Evolutionary conservation across 2,329 filamentous ascomycete species (phyloP).

Genomic region (Gliomastix tumulicola): DNA sequence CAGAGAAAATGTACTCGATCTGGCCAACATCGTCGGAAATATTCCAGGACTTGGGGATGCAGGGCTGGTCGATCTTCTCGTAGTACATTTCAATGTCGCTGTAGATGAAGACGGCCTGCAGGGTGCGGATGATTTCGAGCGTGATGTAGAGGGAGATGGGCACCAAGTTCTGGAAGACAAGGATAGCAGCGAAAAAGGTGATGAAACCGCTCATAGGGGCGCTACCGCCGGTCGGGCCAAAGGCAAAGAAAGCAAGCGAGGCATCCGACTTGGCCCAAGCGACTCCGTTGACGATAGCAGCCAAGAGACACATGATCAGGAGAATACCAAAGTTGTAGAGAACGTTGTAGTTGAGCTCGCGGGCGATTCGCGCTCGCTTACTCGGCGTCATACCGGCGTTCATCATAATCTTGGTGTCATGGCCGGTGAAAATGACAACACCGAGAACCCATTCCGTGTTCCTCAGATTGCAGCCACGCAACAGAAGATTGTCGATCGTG

Average conservation of each 20-base stretch:
- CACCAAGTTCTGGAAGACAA: slow-evolving; percentile 97
- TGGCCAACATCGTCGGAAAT: slow-evolving; percentile 97
- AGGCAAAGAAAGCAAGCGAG: slow-evolving; percentile 78
- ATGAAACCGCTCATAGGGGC: slow-evolving; percentile 83
- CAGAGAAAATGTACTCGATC: slow-evolving; percentile 98
- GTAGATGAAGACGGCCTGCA: slow-evolving; percentile 96
- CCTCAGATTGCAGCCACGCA: slow-evolving; percentile 86
- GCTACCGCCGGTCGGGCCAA: slow-evolving; percentile 69
- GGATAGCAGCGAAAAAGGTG: slow-evolving; percentile 92
- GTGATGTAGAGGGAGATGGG: slow-evolving; percentile 98
- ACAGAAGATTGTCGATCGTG: slow-evolving; percentile 87
- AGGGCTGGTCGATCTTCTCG: slow-evolving; percentile 86
- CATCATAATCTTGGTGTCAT: slow-evolving; percentile 99
- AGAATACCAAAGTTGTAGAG: slow-evolving; percentile 93
- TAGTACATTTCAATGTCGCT: slow-evolving; percentile 97
- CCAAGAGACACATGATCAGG: slow-evolving; percentile 80
- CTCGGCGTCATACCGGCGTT: slow-evolving; percentile 93
- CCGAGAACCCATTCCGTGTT: slow-evolving; percentile 97
- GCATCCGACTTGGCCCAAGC: slow-evolving; percentile 71
- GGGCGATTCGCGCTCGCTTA: slow-evolving; percentile 85
- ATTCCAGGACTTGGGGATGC: slow-evolving; percentile 97
- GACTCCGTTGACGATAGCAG: slow-evolving; percentile 77
- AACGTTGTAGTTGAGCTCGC: slow-evolving; percentile 95
- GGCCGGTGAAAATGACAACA: slow-evolving; percentile 87
- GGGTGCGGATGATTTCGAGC: slow-evolving; percentile 86